Percentiles rank a stretch among this genome's conserved stretches.
These are phyloP conservation scores for Collybia sordida DNA, from an alignment of 768 basidiomycete genomes.

Conservation along the genomic window DNA sequence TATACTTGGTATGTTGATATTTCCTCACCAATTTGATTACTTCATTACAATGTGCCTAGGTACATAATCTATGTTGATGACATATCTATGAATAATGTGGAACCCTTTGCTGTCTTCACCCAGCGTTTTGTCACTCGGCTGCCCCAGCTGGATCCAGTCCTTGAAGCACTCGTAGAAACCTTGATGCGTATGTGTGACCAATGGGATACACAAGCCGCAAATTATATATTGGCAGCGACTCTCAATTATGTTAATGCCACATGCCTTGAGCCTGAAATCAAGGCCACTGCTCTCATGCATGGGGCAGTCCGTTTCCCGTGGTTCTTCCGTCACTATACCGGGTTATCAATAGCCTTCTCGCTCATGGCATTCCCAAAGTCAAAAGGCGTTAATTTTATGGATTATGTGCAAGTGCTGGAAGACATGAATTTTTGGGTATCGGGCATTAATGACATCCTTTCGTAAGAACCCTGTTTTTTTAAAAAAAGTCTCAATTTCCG, in stretches of 20 bases:
- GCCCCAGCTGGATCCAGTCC: constrained; percentile 15
- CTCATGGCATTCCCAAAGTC: constrained; percentile 16
- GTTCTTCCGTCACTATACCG: constrained; percentile 17
- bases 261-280: constrained; percentile 13
- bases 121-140: constrained; percentile 9
- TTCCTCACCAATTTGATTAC: background rate
- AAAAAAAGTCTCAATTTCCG: too few relatives aligned
- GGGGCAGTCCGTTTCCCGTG: constrained; percentile 13
- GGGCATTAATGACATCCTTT: constrained; percentile 17
- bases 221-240: constrained; percentile 14
- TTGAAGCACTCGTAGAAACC: constrained; percentile 9
- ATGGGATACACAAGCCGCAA: constrained; percentile 14
- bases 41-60: background rate
- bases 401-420: constrained; percentile 17
- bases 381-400: constrained; percentile 7
- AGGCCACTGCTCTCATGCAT: background rate
- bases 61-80: constrained; percentile 9
- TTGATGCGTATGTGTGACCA: constrained; percentile 10
- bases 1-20: constrained; percentile 2
- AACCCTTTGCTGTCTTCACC: constrained; percentile 4
- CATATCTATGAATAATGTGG: background rate
- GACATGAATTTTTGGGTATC: constrained; percentile 18
- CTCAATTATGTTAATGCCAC: constrained; percentile 15
- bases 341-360: constrained; percentile 12
- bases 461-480: constrained; percentile 8